Evolutionary conservation across 2,329 filamentous ascomycete genomes (phyloP).

Genomic region (Lasiodiplodia gonubiensis): DNA sequence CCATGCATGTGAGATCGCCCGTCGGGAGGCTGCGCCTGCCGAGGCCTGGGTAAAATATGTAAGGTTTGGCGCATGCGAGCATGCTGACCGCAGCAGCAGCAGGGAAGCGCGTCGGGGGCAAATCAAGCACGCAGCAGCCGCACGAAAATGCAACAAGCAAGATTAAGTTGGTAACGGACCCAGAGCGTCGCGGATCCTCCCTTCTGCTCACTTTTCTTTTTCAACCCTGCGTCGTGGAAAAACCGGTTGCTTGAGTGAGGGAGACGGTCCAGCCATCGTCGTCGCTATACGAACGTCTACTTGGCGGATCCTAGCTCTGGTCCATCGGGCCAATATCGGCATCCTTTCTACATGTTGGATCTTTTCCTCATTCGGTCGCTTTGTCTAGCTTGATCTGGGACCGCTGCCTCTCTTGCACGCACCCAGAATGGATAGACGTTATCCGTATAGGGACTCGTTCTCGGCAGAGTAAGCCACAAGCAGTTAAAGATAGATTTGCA

Average conservation of each 20-base stretch:
- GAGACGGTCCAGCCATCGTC: no score
- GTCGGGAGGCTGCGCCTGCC: background rate
- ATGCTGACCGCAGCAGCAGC: conserved; percentile 2
- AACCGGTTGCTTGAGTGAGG: no score
- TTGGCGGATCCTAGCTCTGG: no score
- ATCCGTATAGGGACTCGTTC: background rate
- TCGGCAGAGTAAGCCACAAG: no score
- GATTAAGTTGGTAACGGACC: background rate
- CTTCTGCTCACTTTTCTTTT: background rate
- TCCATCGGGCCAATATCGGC: no score
- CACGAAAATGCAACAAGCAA: conserved; percentile 4
- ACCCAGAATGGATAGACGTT: no score
- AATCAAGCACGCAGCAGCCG: background rate
- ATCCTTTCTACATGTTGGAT: no score
- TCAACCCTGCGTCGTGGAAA: background rate
- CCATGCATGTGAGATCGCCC: conserved; percentile 1
- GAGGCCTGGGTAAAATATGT: background rate
- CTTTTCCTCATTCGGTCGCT: no score
- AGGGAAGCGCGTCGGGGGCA: background rate
- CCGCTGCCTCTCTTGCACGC: no score
- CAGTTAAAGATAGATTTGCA: no score
- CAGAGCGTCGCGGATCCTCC: background rate
- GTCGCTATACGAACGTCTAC: no score
- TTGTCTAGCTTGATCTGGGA: no score
- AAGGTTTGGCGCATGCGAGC: background rate